A percentile compares a stretch with the other conserved stretches of the same genome.
Evolutionary conservation across 129 eudicot genomes (phyloP).

Genomic region (Pittosporum tobira): DNA sequence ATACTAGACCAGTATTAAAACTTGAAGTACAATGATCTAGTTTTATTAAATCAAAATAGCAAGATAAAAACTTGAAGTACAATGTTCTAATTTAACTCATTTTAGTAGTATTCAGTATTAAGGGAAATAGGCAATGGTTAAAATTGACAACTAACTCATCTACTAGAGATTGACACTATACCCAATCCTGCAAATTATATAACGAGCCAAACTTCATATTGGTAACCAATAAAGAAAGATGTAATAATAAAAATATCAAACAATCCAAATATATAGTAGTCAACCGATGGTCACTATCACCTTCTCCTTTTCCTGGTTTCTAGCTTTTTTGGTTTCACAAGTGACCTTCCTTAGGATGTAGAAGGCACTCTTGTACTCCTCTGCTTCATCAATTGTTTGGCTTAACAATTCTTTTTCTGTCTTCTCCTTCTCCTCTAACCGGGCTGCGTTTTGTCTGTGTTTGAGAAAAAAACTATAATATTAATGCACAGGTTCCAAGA

Average conservation of each 20-base stretch:
- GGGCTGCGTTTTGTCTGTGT: slow-evolving; percentile 45
- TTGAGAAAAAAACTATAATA: background rate
- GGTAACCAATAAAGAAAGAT: background rate
- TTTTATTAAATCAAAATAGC: no score
- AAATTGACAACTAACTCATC: background rate
- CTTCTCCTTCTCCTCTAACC: slow-evolving; percentile 66
- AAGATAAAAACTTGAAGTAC: no score
- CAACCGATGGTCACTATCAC: slow-evolving; percentile 16
- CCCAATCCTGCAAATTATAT: background rate
- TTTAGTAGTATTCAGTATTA: no score
- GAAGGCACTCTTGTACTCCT: slow-evolving; percentile 46
- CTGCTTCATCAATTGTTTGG: slow-evolving; percentile 54
- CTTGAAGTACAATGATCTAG: slow-evolving; percentile 11
- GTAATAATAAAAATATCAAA: background rate
- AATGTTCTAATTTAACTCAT: slow-evolving; percentile 2
- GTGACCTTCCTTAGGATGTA: slow-evolving; percentile 35
- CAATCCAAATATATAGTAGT: background rate
- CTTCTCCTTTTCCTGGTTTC: slow-evolving; percentile 54
- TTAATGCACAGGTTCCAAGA: background rate
- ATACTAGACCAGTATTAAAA: no score
- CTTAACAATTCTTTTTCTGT: slow-evolving; percentile 47
- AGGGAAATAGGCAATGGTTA: background rate
- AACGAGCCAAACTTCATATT: background rate
- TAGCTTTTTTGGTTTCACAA: slow-evolving; percentile 33
- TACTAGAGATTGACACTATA: background rate